Conservation (phyloP, 257 asterid genomes). For the Solanum chiquidenum region DNA sequence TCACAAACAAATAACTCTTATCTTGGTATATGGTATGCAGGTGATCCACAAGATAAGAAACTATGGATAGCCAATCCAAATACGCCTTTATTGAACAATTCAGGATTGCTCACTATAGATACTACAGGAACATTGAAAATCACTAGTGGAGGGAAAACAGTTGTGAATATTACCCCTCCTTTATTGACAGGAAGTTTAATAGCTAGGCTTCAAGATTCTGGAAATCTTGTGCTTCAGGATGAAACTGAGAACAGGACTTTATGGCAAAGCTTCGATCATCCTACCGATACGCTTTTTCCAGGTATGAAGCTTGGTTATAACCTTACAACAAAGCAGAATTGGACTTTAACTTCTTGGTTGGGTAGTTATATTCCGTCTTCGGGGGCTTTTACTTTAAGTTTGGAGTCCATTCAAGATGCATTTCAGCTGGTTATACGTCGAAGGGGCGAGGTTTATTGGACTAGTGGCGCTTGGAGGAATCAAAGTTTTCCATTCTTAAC, state of each 20-base stretch:
- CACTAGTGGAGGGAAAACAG: not conserved
- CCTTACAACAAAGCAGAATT: slow-evolving; percentile 18
- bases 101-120: not conserved
- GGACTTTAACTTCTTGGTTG: slow-evolving; percentile 47
- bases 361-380: slow-evolving; percentile 3
- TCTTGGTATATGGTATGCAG: not conserved
- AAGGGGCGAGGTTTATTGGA: not conserved
- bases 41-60: not conserved
- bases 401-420: not conserved
- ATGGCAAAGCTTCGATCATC: slow-evolving; percentile 42
- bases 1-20: not conserved
- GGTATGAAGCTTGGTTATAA: slow-evolving; percentile 44
- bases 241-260: not conserved
- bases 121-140: not conserved
- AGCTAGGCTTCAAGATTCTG: not conserved
- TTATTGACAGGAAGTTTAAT: not conserved
- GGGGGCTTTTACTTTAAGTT: not conserved
- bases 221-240: not conserved
- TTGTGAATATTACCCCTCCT: not conserved
- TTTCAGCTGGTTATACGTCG: not conserved
- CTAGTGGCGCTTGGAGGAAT: not conserved
- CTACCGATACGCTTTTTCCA: slow-evolving; percentile 43
- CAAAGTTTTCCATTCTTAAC: not conserved
- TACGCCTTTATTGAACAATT: not conserved
- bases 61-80: not conserved